phyloP scores from a whole-genome alignment of 1,284 basidiomycete genomes.

The Ganoderma resinaceum region DNA sequence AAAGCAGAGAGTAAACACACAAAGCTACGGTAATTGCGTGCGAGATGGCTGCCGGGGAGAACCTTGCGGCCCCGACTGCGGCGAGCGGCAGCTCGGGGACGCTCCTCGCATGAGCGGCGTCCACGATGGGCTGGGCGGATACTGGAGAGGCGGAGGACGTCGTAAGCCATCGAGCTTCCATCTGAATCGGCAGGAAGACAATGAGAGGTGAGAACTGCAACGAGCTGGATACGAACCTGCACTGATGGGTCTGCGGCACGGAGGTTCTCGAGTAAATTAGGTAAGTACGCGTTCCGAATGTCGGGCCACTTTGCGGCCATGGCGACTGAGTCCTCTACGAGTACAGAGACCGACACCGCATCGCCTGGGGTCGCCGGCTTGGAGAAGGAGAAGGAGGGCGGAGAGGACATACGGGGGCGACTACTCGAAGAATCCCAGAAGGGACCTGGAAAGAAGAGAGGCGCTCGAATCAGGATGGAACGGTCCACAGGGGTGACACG shows the following conservation, averaged over 20 bases:
- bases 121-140: conserved; percentile 24
- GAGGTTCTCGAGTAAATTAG: conserved; percentile 52
- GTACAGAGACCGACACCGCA: conserved; percentile 56
- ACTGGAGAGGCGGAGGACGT: conserved; percentile 34
- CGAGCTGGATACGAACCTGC: conserved; percentile 40
- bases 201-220: conserved; percentile 18
- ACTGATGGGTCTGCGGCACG: conserved; percentile 46
- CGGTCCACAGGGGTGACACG: conserved; percentile 32
- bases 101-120: conserved; percentile 24
- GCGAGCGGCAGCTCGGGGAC: conserved; percentile 31
- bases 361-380: conserved; percentile 46
- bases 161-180: conserved; percentile 50
- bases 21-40: conserved; percentile 31
- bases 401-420: conserved; percentile 33
- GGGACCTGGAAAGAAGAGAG: conserved; percentile 32
- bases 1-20: neutral
- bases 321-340: conserved; percentile 66
- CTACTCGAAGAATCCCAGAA: conserved; percentile 27
- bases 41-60: conserved; percentile 31
- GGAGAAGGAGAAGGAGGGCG: conserved; percentile 41
- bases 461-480: conserved; percentile 31
- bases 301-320: conserved; percentile 61
- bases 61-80: conserved; percentile 19
- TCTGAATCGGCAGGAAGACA: conserved; percentile 36
- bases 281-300: conserved; percentile 60